These are phyloP conservation scores for Strobilomyces confusus DNA, from an alignment of 768 basidiomycete genomes.

Conservation along the genomic window DNA sequence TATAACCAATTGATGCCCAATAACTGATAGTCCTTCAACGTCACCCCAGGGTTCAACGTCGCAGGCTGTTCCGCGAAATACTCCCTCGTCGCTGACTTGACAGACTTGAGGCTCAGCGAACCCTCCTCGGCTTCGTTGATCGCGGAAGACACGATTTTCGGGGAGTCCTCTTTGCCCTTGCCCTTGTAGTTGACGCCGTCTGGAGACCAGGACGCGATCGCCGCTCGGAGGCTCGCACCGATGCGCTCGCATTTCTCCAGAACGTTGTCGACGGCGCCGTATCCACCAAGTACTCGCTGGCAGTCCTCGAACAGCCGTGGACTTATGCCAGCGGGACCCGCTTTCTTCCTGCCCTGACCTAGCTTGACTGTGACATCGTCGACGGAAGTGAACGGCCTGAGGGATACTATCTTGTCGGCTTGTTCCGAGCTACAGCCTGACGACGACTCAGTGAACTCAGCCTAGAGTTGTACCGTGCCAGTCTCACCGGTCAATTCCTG, in stretches of 20 bases:
- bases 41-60: conserved; percentile 58
- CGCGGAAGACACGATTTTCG: conserved; percentile 16
- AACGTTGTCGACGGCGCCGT: conserved; percentile 83
- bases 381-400: conserved; percentile 77
- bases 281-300: conserved; percentile 76
- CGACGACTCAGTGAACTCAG: conserved; percentile 3
- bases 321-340: conserved; percentile 78
- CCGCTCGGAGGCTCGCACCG: conserved; percentile 65
- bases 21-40: conserved; percentile 94
- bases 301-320: conserved; percentile 90
- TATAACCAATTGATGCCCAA: conserved; percentile 98
- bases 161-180: conserved; percentile 37
- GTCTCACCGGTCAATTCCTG: conserved; percentile 72
- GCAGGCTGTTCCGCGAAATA: conserved; percentile 77
- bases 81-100: conserved; percentile 46
- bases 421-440: conserved; percentile 78
- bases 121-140: conserved; percentile 52
- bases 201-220: conserved; percentile 76
- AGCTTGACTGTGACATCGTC: conserved; percentile 75
- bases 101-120: conserved; percentile 51
- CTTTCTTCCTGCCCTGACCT: conserved; percentile 83
- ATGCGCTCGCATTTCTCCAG: conserved; percentile 86
- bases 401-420: conserved; percentile 68
- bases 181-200: conserved; percentile 30
- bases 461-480: neutral